These are phyloP conservation scores for Camellia lanceoleosa DNA, from an alignment of 148 eudicot species.

Conservation along the genomic window DNA sequence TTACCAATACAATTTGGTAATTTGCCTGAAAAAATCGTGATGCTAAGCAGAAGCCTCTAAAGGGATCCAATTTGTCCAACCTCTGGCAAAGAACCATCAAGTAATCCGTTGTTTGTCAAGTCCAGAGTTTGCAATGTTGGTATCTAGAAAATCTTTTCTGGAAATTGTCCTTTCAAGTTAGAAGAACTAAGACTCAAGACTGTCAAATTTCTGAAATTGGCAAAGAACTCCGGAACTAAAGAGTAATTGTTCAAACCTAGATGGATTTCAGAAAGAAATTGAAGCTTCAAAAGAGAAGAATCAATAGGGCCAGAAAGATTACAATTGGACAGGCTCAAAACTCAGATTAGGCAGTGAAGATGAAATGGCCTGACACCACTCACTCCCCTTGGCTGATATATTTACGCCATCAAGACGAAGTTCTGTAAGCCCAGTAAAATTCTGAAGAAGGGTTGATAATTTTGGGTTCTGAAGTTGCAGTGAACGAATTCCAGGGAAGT, in stretches of 20 bases:
- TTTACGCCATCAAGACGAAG: slow-evolving; percentile 20
- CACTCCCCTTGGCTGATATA: slow-evolving; percentile 1
- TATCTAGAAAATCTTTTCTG: slow-evolving; percentile 5
- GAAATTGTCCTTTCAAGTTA: slow-evolving; percentile 8
- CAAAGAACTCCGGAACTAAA: slow-evolving; percentile 11
- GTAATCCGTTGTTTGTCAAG: slow-evolving; percentile 11
- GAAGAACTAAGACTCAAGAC: neutral
- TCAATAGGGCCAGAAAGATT: slow-evolving; percentile 15
- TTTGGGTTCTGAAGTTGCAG: slow-evolving; percentile 5
- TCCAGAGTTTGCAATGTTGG: slow-evolving; percentile 11
- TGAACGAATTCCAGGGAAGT: neutral
- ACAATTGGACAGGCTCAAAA: slow-evolving; percentile 17
- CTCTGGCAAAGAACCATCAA: slow-evolving; percentile 25
- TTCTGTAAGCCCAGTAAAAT: slow-evolving; percentile 12
- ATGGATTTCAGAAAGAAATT: slow-evolving; percentile 9
- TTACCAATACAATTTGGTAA: slow-evolving; percentile 33
- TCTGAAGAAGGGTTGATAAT: slow-evolving; percentile 8
- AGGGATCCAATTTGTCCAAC: slow-evolving; percentile 18
- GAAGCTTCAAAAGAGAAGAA: slow-evolving; percentile 10
- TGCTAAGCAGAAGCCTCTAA: slow-evolving; percentile 18
- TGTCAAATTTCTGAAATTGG: slow-evolving; percentile 5
- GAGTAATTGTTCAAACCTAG: slow-evolving; percentile 6
- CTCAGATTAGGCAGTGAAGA: slow-evolving; percentile 22
- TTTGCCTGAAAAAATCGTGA: slow-evolving; percentile 28
- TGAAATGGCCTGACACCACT: slow-evolving; percentile 20